Evolutionary conservation across 1,284 basidiomycete genomes (phyloP).

Genomic region (Gymnopus androsaceus): DNA sequence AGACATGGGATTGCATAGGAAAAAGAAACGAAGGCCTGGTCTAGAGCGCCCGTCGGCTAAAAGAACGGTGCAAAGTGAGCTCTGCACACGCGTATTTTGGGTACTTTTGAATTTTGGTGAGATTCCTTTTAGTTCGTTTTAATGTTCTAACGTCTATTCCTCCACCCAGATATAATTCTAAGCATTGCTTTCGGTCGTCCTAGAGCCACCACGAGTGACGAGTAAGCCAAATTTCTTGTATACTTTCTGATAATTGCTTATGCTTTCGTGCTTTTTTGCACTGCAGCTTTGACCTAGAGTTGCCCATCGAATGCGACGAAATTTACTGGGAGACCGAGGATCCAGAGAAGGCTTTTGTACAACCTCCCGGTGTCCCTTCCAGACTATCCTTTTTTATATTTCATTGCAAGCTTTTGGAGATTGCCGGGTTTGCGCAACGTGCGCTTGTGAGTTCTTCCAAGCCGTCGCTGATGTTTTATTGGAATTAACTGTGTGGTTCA

Average conservation of each 20-base stretch:
- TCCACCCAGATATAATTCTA: conserved; percentile 34
- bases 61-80: conserved; percentile 36
- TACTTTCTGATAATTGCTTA: neutral
- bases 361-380: conserved; percentile 48
- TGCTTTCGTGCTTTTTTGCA: neutral
- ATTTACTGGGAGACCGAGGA: conserved; percentile 57
- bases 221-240: conserved; percentile 31
- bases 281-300: conserved; percentile 57
- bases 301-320: conserved; percentile 64
- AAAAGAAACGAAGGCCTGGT: conserved; percentile 19
- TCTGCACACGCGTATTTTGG: conserved; percentile 60
- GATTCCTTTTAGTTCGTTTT: too few relatives aligned
- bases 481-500: neutral
- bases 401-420: conserved; percentile 55
- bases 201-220: conserved; percentile 50
- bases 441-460: conserved; percentile 43
- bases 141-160: too few relatives aligned
- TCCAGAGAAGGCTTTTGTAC: too few relatives aligned
- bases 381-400: conserved; percentile 52
- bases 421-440: conserved; percentile 54
- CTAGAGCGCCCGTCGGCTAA: conserved; percentile 31
- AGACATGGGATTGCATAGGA: conserved; percentile 32
- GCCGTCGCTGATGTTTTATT: neutral
- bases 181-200: conserved; percentile 51
- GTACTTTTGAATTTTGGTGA: conserved; percentile 28